Evolutionary conservation across 1,139 yeast species (phyloP).

Genomic region (Suhomyces terraborum): DNA sequence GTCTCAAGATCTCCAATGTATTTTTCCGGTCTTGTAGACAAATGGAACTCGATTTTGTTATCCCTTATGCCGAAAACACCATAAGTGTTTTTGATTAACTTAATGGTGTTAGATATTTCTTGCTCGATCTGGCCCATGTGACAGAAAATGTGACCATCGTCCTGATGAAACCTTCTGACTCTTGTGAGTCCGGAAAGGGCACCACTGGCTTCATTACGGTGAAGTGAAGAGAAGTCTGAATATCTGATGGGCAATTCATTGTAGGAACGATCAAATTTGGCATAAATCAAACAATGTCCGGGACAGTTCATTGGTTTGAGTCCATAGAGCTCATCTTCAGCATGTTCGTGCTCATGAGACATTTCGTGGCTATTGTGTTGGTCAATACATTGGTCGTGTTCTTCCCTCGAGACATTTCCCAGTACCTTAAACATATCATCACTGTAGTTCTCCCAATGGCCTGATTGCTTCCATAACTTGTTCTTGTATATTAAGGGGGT

Average conservation of each 20-base stretch:
- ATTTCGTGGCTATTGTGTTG: slow-evolving; percentile 24
- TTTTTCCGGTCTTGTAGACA: slow-evolving; percentile 88
- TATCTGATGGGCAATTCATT: slow-evolving; percentile 86
- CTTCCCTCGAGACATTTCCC: slow-evolving; percentile 39
- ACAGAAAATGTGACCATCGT: slow-evolving; percentile 97
- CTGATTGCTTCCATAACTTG: slow-evolving; percentile 85
- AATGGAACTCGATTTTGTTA: slow-evolving; percentile 61
- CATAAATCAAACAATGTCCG: slow-evolving; percentile 89
- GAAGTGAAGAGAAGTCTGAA: slow-evolving; percentile 92
- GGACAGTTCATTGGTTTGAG: slow-evolving; percentile 99
- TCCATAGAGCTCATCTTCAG: slow-evolving; percentile 56
- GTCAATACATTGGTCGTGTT: slow-evolving; percentile 7
- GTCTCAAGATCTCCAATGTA: slow-evolving; percentile 79
- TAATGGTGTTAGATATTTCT: slow-evolving; percentile 76
- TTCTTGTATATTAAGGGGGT: slow-evolving; percentile 90
- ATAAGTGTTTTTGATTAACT: slow-evolving; percentile 76
- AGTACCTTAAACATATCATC: slow-evolving; percentile 91
- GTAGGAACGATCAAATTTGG: slow-evolving; percentile 80
- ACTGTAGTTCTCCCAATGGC: slow-evolving; percentile 95
- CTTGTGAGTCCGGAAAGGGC: slow-evolving; percentile 93
- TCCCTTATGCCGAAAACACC: slow-evolving; percentile 68
- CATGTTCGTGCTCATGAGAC: slow-evolving; percentile 1
- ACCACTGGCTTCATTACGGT: slow-evolving; percentile 94
- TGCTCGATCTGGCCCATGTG: slow-evolving; percentile 74
- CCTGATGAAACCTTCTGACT: slow-evolving; percentile 96